Evolutionary conservation across 2,329 filamentous ascomycete species (phyloP), one percentile per base, ranked within the genome.

Genomic region (Xylariaceae sp.): DNA sequence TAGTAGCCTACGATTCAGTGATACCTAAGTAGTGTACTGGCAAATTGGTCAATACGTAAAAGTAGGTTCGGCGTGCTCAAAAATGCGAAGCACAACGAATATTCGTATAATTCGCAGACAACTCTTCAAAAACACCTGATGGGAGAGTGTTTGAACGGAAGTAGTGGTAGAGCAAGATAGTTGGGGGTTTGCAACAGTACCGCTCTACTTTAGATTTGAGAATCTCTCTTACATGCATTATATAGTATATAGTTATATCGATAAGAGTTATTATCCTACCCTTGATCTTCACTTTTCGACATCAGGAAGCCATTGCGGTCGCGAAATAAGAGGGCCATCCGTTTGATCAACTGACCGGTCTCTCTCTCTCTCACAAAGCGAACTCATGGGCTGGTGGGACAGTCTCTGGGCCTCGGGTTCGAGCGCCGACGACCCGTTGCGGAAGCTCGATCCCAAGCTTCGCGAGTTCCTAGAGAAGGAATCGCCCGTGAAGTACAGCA

Each of bases 391-490:
- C 51, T 81, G 76, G 75, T 65, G 78, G 54, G 69, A 74, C 49
- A 72, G 71, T 44, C 66, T 79, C 45, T 73, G 77, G 48, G 62
- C 74, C 54, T 66, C 72, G 50, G 63, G 65, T 40, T 68, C 62
- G 47, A 66, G 65, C 48, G 61, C 62, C 54, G 73, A 81, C 48
- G 79, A 87, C 59, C 82, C 86, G 18, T 74, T 89, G 51, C 74
- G 76, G 54, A 83, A 86, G 54, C 81, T 96, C 55, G 89, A 95
- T 59, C 86, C 88, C 30, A 82, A 83, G 50, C 78, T 95, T 42
- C 85, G 85, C 57, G 85, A 91, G 51, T 95, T 90, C 64, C 81
- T 95, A 58, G 75, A 89, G 60, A 82, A 84, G 65, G 87, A 95
- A 70, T 84, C 87, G 19, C 85, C 88, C 24, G 71, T 84, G 54